phyloP scores from a whole-genome alignment of 2,329 filamentous ascomycete species.

The Lomentospora prolificans region DNA sequence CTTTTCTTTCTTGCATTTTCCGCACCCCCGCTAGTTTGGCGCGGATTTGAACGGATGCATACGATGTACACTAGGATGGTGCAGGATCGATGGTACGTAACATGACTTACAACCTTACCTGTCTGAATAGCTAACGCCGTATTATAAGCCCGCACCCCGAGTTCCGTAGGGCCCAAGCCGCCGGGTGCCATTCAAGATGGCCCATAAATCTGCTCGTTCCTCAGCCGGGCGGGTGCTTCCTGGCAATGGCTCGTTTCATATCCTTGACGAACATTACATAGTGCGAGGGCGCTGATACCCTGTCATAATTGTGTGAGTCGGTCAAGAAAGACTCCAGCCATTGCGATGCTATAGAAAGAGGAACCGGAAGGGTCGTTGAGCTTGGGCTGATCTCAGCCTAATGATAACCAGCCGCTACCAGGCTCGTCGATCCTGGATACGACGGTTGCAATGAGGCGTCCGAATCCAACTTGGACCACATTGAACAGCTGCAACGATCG shows the following conservation, averaged over 20 bases:
- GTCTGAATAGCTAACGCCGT: constrained; percentile 2
- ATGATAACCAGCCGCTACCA: neutral
- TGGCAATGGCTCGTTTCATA: neutral
- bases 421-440: constrained; percentile 1
- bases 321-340: neutral
- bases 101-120: neutral
- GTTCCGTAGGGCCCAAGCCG: no score
- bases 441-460: constrained; percentile 6
- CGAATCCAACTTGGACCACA: neutral
- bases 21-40: neutral
- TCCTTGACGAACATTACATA: no score
- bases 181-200: no score
- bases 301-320: no score
- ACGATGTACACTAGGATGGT: neutral
- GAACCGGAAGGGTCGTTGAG: neutral
- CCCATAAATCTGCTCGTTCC: no score
- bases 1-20: neutral
- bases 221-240: no score
- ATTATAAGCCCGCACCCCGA: neutral
- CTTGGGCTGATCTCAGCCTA: constrained; percentile 1
- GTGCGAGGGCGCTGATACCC: no score
- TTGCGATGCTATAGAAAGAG: neutral
- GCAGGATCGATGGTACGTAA: constrained; percentile 6
- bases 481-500: constrained; percentile 1
- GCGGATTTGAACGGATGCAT: neutral